phyloP scores from a whole-genome alignment of 306 rosid species.

The Trifolium subterraneum region DNA sequence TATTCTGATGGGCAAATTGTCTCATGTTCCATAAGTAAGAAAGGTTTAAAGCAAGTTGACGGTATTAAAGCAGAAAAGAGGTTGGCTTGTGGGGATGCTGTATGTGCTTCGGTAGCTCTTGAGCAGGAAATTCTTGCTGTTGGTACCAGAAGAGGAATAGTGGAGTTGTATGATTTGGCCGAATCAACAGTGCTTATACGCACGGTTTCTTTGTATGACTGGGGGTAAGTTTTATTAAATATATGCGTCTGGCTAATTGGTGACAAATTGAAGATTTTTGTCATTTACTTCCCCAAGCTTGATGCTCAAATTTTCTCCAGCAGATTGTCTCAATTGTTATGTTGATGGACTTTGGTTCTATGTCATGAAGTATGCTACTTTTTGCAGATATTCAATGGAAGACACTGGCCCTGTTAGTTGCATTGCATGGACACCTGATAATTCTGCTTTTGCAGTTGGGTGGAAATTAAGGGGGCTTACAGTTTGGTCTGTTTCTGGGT shows the following conservation, averaged over 20 bases:
- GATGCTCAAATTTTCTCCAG: conserved; percentile 3
- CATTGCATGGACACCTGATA: conserved; percentile 98
- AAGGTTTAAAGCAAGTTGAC: conserved; percentile 84
- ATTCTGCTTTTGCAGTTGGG: conserved; percentile 97
- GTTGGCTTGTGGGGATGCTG: conserved; percentile 81
- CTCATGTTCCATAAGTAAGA: conserved; percentile 88
- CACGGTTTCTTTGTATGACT: conserved; percentile 80
- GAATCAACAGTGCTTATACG: conserved; percentile 77
- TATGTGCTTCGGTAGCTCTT: conserved; percentile 78
- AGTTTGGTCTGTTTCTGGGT: conserved; percentile 97
- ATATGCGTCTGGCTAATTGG: conserved; percentile 38
- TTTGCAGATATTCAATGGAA: conserved; percentile 87
- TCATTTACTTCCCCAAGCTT: conserved; percentile 33
- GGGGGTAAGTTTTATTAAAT: conserved; percentile 77
- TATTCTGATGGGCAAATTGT: conserved; percentile 85
- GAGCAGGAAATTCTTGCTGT: conserved; percentile 95
- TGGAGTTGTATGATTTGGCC: conserved; percentile 86
- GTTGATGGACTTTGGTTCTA: conserved; percentile 26
- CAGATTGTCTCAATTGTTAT: not conserved
- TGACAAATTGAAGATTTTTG: conserved; percentile 28
- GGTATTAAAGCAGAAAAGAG: conserved; percentile 77
- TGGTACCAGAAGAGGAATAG: conserved; percentile 89
- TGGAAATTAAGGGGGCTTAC: conserved; percentile 97
- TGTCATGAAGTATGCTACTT: conserved; percentile 36
- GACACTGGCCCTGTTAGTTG: conserved; percentile 93